Percentiles rank a stretch among this genome's conserved stretches.
phyloP scores from a whole-genome alignment of 2,329 filamentous ascomycete genomes.

The Aureobasidium namibiae region DNA sequence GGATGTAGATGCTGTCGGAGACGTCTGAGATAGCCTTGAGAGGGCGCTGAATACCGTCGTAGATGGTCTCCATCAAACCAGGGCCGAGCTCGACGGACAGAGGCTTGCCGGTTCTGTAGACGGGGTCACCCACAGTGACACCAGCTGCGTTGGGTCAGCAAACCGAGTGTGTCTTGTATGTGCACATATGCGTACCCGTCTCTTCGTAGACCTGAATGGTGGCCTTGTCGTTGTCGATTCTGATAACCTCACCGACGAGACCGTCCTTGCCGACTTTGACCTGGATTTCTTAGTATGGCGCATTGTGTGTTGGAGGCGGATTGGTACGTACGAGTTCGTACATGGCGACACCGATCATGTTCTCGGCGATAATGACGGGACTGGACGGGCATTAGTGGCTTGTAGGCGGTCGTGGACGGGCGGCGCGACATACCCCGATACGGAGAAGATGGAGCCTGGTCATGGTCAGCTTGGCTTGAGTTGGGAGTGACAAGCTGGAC shows the following conservation, averaged over 20 bases:
- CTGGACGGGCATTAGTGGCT: slow-evolving; percentile 30
- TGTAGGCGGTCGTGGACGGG: slow-evolving; percentile 4
- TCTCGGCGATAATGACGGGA: slow-evolving; percentile 92
- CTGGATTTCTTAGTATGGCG: slow-evolving; percentile 35
- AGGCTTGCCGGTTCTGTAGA: slow-evolving; percentile 83
- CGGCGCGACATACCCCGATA: slow-evolving; percentile 48
- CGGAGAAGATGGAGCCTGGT: slow-evolving; percentile 60
- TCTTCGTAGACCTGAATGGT: slow-evolving; percentile 99
- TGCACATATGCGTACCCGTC: slow-evolving; percentile 57
- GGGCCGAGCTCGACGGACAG: slow-evolving; percentile 95
- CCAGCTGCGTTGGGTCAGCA: slow-evolving; percentile 54
- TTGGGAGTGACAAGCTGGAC: neutral
- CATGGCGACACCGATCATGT: slow-evolving; percentile 99
- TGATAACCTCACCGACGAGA: slow-evolving; percentile 95
- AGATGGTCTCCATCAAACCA: slow-evolving; percentile 96
- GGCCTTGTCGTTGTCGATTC: slow-evolving; percentile 89
- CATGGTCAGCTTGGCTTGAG: neutral
- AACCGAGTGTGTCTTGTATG: neutral
- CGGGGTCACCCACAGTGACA: slow-evolving; percentile 91
- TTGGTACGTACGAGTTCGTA: slow-evolving; percentile 75
- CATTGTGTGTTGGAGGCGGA: neutral
- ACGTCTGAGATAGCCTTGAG: slow-evolving; percentile 72
- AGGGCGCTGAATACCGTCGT: slow-evolving; percentile 96
- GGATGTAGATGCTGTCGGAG: slow-evolving; percentile 91
- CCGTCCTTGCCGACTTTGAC: slow-evolving; percentile 87